Evolutionary conservation across 78 protist genomes (phyloP), one percentile per base, ranked within the genome.

Genomic region (Creolimax fragrantissima): DNA sequence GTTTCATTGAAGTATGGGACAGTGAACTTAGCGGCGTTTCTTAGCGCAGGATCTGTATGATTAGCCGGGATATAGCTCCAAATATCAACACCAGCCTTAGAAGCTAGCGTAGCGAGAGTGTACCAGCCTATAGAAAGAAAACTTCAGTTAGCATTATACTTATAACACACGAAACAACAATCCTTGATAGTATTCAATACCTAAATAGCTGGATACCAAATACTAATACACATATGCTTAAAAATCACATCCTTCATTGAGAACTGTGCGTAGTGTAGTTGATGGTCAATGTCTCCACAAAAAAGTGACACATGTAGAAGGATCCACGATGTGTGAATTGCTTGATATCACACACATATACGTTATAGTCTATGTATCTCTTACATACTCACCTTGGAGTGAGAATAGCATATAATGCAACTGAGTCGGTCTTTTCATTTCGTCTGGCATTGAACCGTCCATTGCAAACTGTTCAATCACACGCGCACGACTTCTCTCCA

Each of bases 1-100:
- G 92, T 47, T 37, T 74, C 41, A 47, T 91, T 91, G 37, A 74
- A 44, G 92, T 91, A 91, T 37, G 92, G 92, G 41, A 91, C 86
- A 36, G 42, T 91, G n/a, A 24, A 66, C 7, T 1, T 5, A 39
- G 89, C 11, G 17, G 89, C 90, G 6, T 6, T 44, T 4, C 74
- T 5, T 11, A 24, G 86, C 6, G 6, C 42, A 41, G 86, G 86
- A 5, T 5, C 86, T 41, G 5, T 35, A 41, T 83, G 42, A 36
- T 36, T 41, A 11, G 42, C 2, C 7, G 86, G 86, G 5, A 35
- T 11, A 83, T 17, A 83, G 0, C 35, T 41, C 5, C 7, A 83
- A 6, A 83, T 6, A 11, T 24, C 86, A 6, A 83, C 7, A 11
- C 86, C 86, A 36, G 86, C 86, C 37, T 24, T 83, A 32, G 7